phyloP scores from a whole-genome alignment of 2,329 filamentous ascomycete genomes.

The Colletotrichum navitas region DNA sequence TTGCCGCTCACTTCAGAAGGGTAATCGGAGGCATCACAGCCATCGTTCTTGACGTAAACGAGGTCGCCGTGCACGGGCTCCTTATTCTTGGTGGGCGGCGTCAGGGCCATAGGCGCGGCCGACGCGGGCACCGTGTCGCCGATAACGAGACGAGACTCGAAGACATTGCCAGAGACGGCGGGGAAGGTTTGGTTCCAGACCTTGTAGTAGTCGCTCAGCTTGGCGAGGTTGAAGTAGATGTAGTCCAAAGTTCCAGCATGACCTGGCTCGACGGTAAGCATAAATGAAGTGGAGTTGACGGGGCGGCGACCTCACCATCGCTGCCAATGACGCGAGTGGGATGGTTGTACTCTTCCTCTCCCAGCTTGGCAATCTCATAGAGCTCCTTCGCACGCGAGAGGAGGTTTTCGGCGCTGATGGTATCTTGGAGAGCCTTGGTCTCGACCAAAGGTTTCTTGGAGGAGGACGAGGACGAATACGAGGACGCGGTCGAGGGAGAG shows the following conservation, averaged over 20 bases:
- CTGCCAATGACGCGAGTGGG: slow-evolving; percentile 80
- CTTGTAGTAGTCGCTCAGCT: slow-evolving; percentile 71
- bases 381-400: slow-evolving; percentile 71
- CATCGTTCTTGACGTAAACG: slow-evolving; percentile 71
- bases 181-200: slow-evolving; percentile 74
- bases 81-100: slow-evolving; percentile 72
- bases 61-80: slow-evolving; percentile 71
- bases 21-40: slow-evolving; percentile 75
- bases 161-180: slow-evolving; percentile 71
- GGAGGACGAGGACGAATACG: slow-evolving; percentile 9
- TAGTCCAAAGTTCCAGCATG: slow-evolving; percentile 75
- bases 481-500: slow-evolving; percentile 13
- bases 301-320: slow-evolving; percentile 57
- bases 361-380: slow-evolving; percentile 71
- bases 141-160: slow-evolving; percentile 69
- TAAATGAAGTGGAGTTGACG: slow-evolving; percentile 12
- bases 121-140: slow-evolving; percentile 63
- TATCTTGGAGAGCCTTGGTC: slow-evolving; percentile 67
- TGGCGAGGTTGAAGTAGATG: slow-evolving; percentile 66
- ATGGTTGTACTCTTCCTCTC: slow-evolving; percentile 72
- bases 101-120: slow-evolving; percentile 72
- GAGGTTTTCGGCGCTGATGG: slow-evolving; percentile 68
- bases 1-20: slow-evolving; percentile 68
- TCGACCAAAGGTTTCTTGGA: slow-evolving; percentile 59
- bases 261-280: slow-evolving; percentile 55